Conservation (phyloP, 1,139 yeast genomes). For the Hyphopichia pseudoburtonii region DNA sequence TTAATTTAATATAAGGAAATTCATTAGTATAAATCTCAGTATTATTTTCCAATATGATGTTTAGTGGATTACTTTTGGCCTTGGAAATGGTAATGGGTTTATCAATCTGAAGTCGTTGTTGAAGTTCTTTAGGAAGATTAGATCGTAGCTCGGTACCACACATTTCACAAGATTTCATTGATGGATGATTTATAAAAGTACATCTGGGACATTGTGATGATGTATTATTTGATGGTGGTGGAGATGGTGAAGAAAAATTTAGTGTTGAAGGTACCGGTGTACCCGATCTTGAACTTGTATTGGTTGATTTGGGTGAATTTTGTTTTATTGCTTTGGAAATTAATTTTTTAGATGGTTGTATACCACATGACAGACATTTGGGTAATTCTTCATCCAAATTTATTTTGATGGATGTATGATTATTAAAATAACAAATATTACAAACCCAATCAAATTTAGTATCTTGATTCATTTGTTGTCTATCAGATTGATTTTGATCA, state of each 20-base stretch:
- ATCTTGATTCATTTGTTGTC: too few species aligned
- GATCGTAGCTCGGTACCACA: conserved; percentile 66
- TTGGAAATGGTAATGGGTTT: background rate
- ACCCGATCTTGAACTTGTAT: background rate
- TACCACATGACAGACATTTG: conserved; percentile 77
- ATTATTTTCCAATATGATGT: conserved; percentile 26
- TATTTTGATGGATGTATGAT: conserved; percentile 41
- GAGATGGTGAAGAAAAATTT: conserved; percentile 2
- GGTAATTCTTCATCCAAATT: conserved; percentile 44
- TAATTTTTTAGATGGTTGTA: conserved; percentile 28
- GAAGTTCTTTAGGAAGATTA: conserved; percentile 15
- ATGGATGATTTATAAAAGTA: conserved; percentile 83
- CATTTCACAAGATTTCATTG: conserved; percentile 76
- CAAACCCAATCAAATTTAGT: conserved; percentile 83
- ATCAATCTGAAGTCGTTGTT: conserved; percentile 4
- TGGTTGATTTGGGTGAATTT: background rate
- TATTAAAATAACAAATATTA: conserved; percentile 76
- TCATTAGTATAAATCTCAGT: conserved; percentile 34
- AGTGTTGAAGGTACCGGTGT: conserved; percentile 1
- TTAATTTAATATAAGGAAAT: conserved; percentile 49
- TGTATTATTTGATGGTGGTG: conserved; percentile 7
- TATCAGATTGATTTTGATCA: too few species aligned
- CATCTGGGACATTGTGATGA: conserved; percentile 71
- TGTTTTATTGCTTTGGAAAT: conserved; percentile 9
- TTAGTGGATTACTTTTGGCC: conserved; percentile 14